Evolutionary conservation across 2,329 filamentous ascomycete species (phyloP).

Genomic region (Hypoxylon sp.): DNA sequence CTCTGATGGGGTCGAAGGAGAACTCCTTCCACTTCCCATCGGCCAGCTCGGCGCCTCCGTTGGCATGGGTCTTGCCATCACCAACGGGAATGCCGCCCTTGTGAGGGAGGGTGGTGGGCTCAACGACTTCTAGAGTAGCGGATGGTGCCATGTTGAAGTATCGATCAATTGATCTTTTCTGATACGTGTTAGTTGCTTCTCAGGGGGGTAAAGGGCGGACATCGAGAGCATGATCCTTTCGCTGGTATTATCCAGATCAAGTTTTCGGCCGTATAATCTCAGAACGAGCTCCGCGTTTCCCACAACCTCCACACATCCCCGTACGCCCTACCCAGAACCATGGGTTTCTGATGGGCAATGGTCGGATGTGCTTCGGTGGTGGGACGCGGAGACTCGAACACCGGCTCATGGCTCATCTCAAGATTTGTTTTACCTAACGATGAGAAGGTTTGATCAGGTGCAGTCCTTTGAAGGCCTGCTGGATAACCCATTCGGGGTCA

Average conservation of each 20-base stretch:
- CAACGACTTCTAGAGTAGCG: constrained; percentile 68
- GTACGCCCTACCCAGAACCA: constrained; percentile 5
- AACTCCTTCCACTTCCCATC: constrained; percentile 83
- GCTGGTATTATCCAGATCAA: constrained; percentile 99
- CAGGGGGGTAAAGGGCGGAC: constrained; percentile 49
- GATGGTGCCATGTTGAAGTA: constrained; percentile 78
- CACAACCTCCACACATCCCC: constrained; percentile 29
- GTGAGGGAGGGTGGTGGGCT: constrained; percentile 59
- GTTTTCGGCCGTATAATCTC: constrained; percentile 93
- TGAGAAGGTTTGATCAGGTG: constrained; percentile 42
- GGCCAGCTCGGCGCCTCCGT: constrained; percentile 68
- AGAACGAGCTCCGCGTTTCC: constrained; percentile 52
- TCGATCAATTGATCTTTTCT: constrained; percentile 44
- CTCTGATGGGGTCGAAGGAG: constrained; percentile 84
- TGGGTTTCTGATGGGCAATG: constrained; percentile 12
- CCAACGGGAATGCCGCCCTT: constrained; percentile 54
- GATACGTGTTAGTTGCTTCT: constrained; percentile 48
- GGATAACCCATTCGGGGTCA: constrained; percentile 44
- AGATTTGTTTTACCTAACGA: constrained; percentile 48
- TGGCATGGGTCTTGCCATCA: constrained; percentile 49
- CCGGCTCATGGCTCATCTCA: constrained; percentile 49
- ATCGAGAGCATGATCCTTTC: constrained; percentile 93
- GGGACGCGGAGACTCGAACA: constrained; percentile 46
- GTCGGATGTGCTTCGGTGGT: constrained; percentile 31
- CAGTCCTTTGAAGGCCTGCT: constrained; percentile 38